Percentiles rank a stretch among this genome's conserved stretches.
Evolutionary conservation across 73 alveolate species (phyloP).

Genomic region (Paramecium caudatum): DNA sequence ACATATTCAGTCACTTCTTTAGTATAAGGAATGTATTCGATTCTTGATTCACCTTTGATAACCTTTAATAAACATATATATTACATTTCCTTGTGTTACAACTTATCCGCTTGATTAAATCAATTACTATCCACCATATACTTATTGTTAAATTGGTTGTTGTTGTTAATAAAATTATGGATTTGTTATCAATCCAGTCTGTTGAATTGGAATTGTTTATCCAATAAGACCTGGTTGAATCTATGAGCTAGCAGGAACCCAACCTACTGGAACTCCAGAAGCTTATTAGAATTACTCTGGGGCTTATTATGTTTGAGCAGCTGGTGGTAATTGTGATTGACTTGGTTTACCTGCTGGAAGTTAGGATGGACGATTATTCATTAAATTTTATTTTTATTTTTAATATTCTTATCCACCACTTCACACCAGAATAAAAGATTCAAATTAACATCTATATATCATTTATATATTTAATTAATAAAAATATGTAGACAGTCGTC

Average conservation of each 20-base stretch:
- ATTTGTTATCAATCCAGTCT: not conserved
- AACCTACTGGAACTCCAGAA: not conserved
- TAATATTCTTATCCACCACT: not conserved
- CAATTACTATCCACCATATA: not conserved
- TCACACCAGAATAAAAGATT: constrained; percentile 1
- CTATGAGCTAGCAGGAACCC: constrained; percentile 33
- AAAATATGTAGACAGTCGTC: constrained; percentile 8
- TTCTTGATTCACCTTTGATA: constrained; percentile 77
- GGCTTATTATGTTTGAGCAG: not conserved
- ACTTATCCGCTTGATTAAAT: constrained; percentile 13
- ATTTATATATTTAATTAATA: not conserved
- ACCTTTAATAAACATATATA: not conserved
- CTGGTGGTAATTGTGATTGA: not conserved
- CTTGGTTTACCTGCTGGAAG: not conserved
- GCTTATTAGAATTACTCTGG: no score
- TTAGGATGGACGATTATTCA: constrained; percentile 17
- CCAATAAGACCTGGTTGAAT: not conserved
- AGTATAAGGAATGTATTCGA: constrained; percentile 71
- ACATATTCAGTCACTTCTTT: constrained; percentile 73
- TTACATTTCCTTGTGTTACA: constrained; percentile 34
- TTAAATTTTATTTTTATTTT: constrained; percentile 7
- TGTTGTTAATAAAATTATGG: not conserved
- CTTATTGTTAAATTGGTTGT: no score
- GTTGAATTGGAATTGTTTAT: not conserved
- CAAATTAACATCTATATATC: not conserved